Evolutionary conservation across 1,284 basidiomycete genomes (phyloP), one percentile per base, ranked within the genome.

Genomic region (Coniophora puteana): DNA sequence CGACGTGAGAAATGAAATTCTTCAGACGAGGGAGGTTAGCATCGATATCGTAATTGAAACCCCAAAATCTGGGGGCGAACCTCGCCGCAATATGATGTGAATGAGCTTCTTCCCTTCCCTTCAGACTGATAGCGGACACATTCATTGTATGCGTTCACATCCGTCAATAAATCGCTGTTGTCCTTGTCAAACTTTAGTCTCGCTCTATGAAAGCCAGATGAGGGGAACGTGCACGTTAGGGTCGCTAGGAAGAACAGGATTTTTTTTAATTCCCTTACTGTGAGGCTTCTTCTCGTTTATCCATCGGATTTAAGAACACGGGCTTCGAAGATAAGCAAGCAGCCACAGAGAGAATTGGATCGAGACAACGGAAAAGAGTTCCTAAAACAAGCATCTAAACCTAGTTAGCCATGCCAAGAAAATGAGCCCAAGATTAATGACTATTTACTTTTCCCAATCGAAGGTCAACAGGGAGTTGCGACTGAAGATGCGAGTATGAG

Each of bases 321-420:
- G 93, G 86, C 55, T 95, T 95, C 20, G 83, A 88, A 2, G 91
- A 93, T 35, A 96, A 65, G 49, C 80, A 71, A n/a, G 91, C 89
- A 1, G 85, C 84, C 26, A 92, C 76, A 2, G 88, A 90, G n/a
- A 93, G 70, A 17, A 89, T 71, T 36, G 80, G 79, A 42, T 80
- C 80, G 7, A 93, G 65, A 49, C 89, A 93, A 50, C 78, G 77
- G 65, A 94, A 92, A 32, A 92, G 76, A 1, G 83, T 78, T 0
- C 76, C 89, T 0, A 94, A 69, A 6, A 93, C 76, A n/a, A 94
- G 74, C 87, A 93, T 92, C 85, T 88, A 36, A 32, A 18, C n/a
- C n/a, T n/a, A n/a, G n/a, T n/a, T 3, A 17, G 24, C 21, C 18
- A 35, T 32, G 29, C 39, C 40, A 41, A 36, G 13, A 18, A n/a